These are phyloP conservation scores for Metarhizium album DNA, from an alignment of 2,329 filamentous ascomycete genomes.

Conservation along the genomic window DNA sequence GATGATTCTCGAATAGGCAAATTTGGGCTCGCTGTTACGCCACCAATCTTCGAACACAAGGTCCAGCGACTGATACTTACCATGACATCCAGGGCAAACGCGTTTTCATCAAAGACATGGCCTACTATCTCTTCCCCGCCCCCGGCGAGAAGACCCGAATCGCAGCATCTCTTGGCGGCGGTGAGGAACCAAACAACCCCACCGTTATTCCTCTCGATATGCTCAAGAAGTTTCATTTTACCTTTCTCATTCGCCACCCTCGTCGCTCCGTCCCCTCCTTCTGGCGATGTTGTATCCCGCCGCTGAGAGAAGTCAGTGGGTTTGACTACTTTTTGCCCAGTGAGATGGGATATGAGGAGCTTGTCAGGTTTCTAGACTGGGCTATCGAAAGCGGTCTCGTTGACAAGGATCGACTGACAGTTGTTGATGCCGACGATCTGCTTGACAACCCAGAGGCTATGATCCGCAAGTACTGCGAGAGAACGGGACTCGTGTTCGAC, in stretches of 20 bases:
- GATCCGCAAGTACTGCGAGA: constrained; percentile 70
- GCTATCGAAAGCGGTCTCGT: constrained; percentile 59
- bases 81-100: constrained; percentile 59
- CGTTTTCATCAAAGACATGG: constrained; percentile 96
- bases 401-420: constrained; percentile 64
- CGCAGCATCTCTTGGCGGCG: constrained; percentile 69
- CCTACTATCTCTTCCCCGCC: constrained; percentile 79
- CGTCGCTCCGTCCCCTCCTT: constrained; percentile 84
- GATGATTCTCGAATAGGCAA: not conserved
- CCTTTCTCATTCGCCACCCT: constrained; percentile 96
- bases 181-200: constrained; percentile 60
- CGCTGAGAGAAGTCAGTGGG: constrained; percentile 69
- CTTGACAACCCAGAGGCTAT: constrained; percentile 72
- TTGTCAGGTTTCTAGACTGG: constrained; percentile 80
- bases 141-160: constrained; percentile 54
- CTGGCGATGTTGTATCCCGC: constrained; percentile 87
- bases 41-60: not conserved
- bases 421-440: constrained; percentile 89
- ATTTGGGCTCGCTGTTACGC: not conserved
- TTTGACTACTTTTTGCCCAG: constrained; percentile 78
- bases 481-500: constrained; percentile 65
- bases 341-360: constrained; percentile 85
- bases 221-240: constrained; percentile 78
- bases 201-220: constrained; percentile 69
- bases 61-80: not conserved